A percentile compares a stretch with the other conserved stretches of the same genome.
Conservation (phyloP, 768 basidiomycete species). For the Kwoniella pini region DNA sequence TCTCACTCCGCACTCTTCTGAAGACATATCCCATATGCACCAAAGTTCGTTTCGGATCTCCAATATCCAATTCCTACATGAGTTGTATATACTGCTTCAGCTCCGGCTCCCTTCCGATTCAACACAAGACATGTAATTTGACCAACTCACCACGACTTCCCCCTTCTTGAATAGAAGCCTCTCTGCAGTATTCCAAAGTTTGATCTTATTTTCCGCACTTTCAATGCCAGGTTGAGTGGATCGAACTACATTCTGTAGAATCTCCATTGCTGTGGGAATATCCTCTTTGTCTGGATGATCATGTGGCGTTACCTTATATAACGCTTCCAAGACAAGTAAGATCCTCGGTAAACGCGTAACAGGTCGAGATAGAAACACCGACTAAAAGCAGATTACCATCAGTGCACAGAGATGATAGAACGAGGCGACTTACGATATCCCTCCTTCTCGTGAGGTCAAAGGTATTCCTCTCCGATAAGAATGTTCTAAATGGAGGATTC, state of each 20-base stretch:
- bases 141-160: constrained; percentile 70
- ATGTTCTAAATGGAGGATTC: constrained; percentile 68
- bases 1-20: constrained; percentile 65
- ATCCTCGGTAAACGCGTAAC: constrained; percentile 85
- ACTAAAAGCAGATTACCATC: constrained; percentile 69
- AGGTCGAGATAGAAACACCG: constrained; percentile 72
- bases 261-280: constrained; percentile 69
- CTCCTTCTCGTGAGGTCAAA: constrained; percentile 36
- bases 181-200: constrained; percentile 79
- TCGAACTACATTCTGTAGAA: constrained; percentile 73
- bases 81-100: too few relatives aligned
- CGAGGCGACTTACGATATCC: constrained; percentile 55
- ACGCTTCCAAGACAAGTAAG: constrained; percentile 69
- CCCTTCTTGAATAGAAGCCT: constrained; percentile 71
- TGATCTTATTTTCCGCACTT: constrained; percentile 86
- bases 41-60: constrained; percentile 70
- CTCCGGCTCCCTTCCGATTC: too few relatives aligned
- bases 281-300: constrained; percentile 79
- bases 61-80: constrained; percentile 75
- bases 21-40: constrained; percentile 68
- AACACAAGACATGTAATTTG: background rate
- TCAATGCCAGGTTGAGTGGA: constrained; percentile 80
- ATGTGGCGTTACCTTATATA: constrained; percentile 62
- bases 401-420: constrained; percentile 57
- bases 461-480: constrained; percentile 57